Evolutionary conservation across 2,329 filamentous ascomycete species (phyloP).

Genomic region (Colletotrichum theobromicola): DNA sequence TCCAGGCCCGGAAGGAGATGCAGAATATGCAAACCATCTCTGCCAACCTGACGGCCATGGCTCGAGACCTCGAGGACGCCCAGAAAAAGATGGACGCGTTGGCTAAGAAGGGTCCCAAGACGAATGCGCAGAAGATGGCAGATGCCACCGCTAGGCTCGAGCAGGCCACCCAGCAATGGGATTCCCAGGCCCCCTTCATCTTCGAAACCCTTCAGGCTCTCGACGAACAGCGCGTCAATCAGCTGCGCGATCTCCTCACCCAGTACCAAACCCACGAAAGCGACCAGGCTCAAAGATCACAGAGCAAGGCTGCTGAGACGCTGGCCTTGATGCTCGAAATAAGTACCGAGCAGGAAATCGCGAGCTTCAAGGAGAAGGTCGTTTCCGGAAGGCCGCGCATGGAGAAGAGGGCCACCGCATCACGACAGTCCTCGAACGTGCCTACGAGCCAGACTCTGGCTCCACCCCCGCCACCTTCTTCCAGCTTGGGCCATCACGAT

Average conservation of each 20-base stretch:
- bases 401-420: conserved; percentile 46
- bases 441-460: conserved; percentile 26
- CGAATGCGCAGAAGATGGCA: conserved; percentile 79
- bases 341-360: conserved; percentile 84
- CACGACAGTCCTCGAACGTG: conserved; percentile 45
- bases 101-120: conserved; percentile 77
- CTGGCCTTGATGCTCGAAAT: conserved; percentile 85
- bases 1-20: conserved; percentile 77
- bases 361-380: conserved; percentile 23
- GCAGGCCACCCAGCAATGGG: conserved; percentile 84
- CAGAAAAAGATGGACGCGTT: conserved; percentile 88
- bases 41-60: conserved; percentile 78
- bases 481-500: conserved; percentile 27
- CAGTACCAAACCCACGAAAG: conserved; percentile 93
- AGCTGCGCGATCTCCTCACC: conserved; percentile 87
- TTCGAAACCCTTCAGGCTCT: conserved; percentile 91
- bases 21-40: conserved; percentile 82
- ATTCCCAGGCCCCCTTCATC: conserved; percentile 91
- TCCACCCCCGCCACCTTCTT: conserved; percentile 25
- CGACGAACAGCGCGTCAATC: conserved; percentile 88
- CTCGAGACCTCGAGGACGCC: conserved; percentile 83
- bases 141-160: conserved; percentile 76
- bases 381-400: conserved; percentile 28
- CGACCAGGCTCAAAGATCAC: conserved; percentile 80
- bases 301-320: conserved; percentile 77